Evolutionary conservation across 169 alveolate genomes (phyloP), one percentile per base, ranked within the genome.

Genomic region (Eimeria sp.): DNA sequence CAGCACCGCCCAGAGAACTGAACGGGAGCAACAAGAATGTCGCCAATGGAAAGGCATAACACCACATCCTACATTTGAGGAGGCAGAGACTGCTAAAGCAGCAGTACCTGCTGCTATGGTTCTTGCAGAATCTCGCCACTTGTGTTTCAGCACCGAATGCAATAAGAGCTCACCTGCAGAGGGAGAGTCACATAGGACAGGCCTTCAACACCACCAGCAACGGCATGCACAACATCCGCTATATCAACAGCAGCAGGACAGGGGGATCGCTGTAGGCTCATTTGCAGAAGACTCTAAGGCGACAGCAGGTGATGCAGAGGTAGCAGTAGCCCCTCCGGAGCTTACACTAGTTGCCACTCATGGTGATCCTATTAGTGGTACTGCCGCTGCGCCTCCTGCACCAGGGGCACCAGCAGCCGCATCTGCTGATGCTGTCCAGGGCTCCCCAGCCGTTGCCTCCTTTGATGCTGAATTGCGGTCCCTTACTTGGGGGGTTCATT

Each of bases 401-500:
- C 82, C 9, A 49, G 45, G 63, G 34, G 49, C 63, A 86, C 13
- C 80, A 22, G 47, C 80, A 11, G 47, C 93, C 1, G 75, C 75
- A 25, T 14, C 73, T 18, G 51, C 49, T 34, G 65, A 5, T 61
- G 61, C 80, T 18, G 43, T 45, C 5, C 25, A 47, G 63, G 93
- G 93, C 34, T 57, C 93, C 45, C 47, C 43, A 43, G 93, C 93
- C 18, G 93, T 57, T 40, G 80, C 93, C 6, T 84, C 80, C 61
- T 84, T 61, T 57, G 92, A 58, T 30, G 92, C 92, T 16, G 93
- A 57, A n/a, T 10, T 63, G 30, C 61, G 82, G 10, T 57, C 93
- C 63, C 47, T 63, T n/a, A 43, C 43, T 40, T 9, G 82, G 47
- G 93, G 75, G 49, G 13, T 25, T 30, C 43, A n/a, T n/a, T 51